Percentiles rank a stretch among this genome's conserved stretches.
Evolutionary conservation across 2,329 filamentous ascomycete genomes (phyloP).

Genomic region (Fusarium acutatum): DNA sequence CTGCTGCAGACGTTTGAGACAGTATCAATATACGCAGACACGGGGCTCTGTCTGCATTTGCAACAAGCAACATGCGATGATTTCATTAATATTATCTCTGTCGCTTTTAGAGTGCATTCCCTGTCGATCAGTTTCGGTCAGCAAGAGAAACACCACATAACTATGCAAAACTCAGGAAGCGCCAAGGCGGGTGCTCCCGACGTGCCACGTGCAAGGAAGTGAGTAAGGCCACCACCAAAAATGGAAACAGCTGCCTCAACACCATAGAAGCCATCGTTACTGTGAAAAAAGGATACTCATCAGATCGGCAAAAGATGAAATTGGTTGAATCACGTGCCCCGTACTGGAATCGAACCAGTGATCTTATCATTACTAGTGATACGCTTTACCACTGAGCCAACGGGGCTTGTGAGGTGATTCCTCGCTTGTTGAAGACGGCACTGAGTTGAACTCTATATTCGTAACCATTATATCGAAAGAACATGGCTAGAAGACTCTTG

Average conservation of each 20-base stretch:
- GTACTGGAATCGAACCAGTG: constrained; percentile 38
- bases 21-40: background rate
- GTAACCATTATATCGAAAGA: rapidly evolving
- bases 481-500: background rate
- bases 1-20: background rate
- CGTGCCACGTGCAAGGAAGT: background rate
- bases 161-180: background rate
- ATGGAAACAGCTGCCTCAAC: background rate
- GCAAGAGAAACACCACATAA: rapidly evolving
- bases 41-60: background rate
- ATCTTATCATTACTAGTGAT: constrained; percentile 41
- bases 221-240: background rate
- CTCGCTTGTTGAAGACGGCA: background rate
- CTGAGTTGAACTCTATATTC: background rate
- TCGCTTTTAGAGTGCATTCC: background rate
- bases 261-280: background rate
- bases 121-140: rapidly evolving
- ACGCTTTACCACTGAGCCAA: constrained; percentile 41
- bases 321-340: constrained; percentile 1
- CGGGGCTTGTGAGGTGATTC: constrained; percentile 31
- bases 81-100: background rate
- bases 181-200: background rate
- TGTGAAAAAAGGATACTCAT: background rate
- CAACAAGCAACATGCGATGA: rapidly evolving
- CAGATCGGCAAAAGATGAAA: background rate